phyloP scores from a whole-genome alignment of 768 basidiomycete genomes.

The Tremella mesenterica region DNA sequence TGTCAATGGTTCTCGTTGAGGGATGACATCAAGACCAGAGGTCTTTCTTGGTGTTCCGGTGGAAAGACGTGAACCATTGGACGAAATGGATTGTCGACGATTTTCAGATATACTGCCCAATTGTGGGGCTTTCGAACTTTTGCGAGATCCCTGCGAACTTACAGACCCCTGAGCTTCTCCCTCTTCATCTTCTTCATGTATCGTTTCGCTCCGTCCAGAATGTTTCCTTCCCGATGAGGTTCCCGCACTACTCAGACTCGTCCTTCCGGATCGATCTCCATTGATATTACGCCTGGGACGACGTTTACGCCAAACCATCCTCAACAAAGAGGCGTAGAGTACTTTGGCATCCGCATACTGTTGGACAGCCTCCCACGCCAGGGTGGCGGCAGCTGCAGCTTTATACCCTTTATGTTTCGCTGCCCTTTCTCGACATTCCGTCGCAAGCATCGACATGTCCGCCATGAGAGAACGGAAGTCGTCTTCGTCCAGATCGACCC shows the following conservation, averaged over 20 bases:
- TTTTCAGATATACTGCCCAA: neutral
- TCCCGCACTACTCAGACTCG: neutral
- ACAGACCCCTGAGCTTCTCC: too few relatives aligned
- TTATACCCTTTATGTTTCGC: constrained; percentile 37
- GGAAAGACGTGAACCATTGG: constrained; percentile 1
- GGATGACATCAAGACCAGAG: constrained; percentile 13
- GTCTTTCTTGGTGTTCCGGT: constrained; percentile 13
- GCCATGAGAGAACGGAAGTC: constrained; percentile 37
- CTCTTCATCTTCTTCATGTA: constrained; percentile 33
- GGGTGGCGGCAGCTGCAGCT: constrained; percentile 25
- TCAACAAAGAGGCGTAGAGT: constrained; percentile 33
- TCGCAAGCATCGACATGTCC: constrained; percentile 35
- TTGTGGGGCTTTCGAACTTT: neutral
- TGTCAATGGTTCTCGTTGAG: constrained; percentile 12
- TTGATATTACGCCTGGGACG: constrained; percentile 4
- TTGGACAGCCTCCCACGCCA: constrained; percentile 37
- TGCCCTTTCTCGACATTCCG: constrained; percentile 33
- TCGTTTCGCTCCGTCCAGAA: constrained; percentile 7
- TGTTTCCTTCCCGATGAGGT: constrained; percentile 1
- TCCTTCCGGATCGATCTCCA: constrained; percentile 8
- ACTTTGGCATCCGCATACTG: constrained; percentile 36
- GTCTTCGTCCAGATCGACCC: constrained; percentile 37
- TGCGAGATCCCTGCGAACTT: neutral
- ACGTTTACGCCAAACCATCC: constrained; percentile 38
- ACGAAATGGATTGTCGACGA: constrained; percentile 4